phyloP scores from a whole-genome alignment of 371 early-diverging fungal genomes.

The Coemansia sp. region DNA sequence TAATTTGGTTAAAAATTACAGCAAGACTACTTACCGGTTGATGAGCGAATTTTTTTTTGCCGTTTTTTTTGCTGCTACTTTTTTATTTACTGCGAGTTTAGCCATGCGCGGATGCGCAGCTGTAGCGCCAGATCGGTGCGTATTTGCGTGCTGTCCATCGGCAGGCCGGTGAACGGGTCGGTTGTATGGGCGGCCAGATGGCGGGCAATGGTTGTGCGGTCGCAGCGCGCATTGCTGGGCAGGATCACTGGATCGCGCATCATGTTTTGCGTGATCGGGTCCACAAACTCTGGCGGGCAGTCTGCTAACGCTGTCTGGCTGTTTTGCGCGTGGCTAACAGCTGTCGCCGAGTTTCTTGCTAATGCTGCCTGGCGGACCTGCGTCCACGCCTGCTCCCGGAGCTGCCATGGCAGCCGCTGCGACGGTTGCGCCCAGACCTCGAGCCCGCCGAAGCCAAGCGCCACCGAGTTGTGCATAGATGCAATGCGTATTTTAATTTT shows the following conservation, averaged over 20 bases:
- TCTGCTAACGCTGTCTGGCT: neutral
- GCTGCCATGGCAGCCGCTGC: slow-evolving; percentile 16
- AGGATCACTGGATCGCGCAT: slow-evolving; percentile 38
- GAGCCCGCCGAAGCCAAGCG: slow-evolving; percentile 18
- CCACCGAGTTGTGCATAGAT: slow-evolving; percentile 22
- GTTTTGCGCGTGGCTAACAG: too few species aligned
- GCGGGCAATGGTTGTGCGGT: slow-evolving; percentile 27
- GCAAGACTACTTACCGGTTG: slow-evolving; percentile 43
- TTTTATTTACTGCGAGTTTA: neutral
- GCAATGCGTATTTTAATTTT: slow-evolving; percentile 15
- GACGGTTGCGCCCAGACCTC: slow-evolving; percentile 45
- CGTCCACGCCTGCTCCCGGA: slow-evolving; percentile 2
- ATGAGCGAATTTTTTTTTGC: slow-evolving; percentile 24
- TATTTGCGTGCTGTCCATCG: slow-evolving; percentile 8
- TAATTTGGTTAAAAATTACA: neutral
- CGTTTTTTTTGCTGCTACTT: neutral
- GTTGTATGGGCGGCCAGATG: slow-evolving; percentile 17
- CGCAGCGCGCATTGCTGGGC: slow-evolving; percentile 23
- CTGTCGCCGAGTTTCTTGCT: neutral
- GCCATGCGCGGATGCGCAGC: slow-evolving; percentile 24
- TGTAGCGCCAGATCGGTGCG: slow-evolving; percentile 26
- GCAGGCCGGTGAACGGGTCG: slow-evolving; percentile 43
- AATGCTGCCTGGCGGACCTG: neutral
- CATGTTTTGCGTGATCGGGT: slow-evolving; percentile 24
- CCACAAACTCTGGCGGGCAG: slow-evolving; percentile 34